These are phyloP conservation scores for Marasmius sp. DNA, from an alignment of 1,284 basidiomycete species.

Conservation along the genomic window DNA sequence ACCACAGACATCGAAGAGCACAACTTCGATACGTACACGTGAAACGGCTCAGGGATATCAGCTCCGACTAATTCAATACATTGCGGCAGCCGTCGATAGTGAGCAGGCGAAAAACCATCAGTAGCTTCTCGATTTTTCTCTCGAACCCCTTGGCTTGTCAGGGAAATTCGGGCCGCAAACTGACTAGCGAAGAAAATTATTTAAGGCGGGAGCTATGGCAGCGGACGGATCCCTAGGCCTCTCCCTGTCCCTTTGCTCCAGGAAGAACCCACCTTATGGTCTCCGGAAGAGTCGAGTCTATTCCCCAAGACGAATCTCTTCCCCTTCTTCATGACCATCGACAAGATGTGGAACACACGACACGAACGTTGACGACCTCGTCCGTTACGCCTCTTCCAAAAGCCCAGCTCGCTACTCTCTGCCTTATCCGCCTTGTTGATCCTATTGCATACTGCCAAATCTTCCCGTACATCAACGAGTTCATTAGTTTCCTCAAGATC, in stretches of 20 bases:
- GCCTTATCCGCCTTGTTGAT: slow-evolving; percentile 36
- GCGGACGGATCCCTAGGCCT: neutral
- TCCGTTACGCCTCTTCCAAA: slow-evolving; percentile 20
- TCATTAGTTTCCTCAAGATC: slow-evolving; percentile 35
- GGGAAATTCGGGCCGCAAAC: neutral
- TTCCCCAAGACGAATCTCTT: slow-evolving; percentile 4
- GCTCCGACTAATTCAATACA: too few species aligned
- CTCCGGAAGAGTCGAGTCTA: neutral
- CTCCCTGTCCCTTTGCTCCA: neutral
- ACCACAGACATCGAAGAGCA: neutral
- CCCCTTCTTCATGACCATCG: slow-evolving; percentile 1
- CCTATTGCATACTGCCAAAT: slow-evolving; percentile 39
- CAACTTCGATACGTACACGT: neutral
- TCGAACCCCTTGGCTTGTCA: neutral
- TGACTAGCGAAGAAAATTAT: neutral
- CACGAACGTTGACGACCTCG: neutral
- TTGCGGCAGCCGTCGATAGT: neutral
- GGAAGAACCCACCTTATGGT: neutral
- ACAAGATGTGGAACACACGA: slow-evolving; percentile 1
- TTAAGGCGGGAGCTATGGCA: neutral
- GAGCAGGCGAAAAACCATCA: neutral
- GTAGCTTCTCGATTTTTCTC: neutral
- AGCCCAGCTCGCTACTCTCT: slow-evolving; percentile 30
- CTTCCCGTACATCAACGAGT: slow-evolving; percentile 40
- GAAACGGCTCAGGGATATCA: neutral